Evolutionary conservation across 345 rosid genomes (phyloP).

Genomic region (Dipteronia sinensis): DNA sequence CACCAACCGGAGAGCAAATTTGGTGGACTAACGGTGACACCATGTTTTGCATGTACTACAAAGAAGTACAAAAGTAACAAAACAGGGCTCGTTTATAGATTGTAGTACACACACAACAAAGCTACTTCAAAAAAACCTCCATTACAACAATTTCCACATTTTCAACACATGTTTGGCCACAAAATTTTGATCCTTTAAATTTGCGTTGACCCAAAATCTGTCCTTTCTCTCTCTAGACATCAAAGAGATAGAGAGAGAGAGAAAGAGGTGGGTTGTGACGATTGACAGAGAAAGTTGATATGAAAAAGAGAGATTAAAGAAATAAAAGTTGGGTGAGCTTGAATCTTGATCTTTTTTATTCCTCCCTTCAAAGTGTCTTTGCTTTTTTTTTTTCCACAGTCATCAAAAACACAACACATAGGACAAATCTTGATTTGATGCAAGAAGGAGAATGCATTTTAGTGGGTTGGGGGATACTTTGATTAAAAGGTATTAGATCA

Average conservation of each 20-base stretch:
- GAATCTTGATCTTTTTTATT: neutral
- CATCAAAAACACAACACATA: too few species aligned
- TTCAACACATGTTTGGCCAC: slow-evolving; percentile 19
- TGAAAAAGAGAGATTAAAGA: neutral
- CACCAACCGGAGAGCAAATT: neutral
- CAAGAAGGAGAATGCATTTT: neutral
- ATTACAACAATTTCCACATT: neutral
- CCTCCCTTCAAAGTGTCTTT: slow-evolving; percentile 1
- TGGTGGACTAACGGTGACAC: neutral
- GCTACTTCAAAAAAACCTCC: neutral
- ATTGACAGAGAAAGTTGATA: slow-evolving; percentile 1
- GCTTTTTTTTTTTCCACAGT: neutral
- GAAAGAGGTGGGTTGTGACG: neutral
- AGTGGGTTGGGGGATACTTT: neutral
- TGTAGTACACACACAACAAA: slow-evolving; percentile 31
- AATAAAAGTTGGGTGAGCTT: neutral
- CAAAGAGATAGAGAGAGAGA: neutral
- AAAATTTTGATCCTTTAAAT: slow-evolving; percentile 8
- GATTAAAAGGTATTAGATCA: neutral
- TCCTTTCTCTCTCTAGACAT: neutral
- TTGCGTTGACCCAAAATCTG: slow-evolving; percentile 13
- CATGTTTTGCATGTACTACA: slow-evolving; percentile 30
- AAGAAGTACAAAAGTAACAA: slow-evolving; percentile 28
- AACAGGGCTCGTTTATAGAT: neutral
- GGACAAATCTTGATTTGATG: neutral